phyloP scores from a whole-genome alignment of 768 basidiomycete species.

The Phlebiopsis flavidoalba region DNA sequence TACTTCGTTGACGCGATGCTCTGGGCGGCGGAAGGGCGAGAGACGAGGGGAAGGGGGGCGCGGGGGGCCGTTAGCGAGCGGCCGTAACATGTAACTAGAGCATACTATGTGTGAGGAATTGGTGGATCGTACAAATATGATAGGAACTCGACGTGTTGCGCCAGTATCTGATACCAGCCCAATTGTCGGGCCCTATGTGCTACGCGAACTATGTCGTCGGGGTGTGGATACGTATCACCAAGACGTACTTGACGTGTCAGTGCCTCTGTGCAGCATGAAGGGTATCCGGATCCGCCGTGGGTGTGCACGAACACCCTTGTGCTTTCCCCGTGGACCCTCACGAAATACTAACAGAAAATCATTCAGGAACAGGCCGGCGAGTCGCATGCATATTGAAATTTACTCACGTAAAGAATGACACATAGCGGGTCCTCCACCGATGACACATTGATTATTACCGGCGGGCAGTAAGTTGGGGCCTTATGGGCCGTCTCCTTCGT shows the following conservation, averaged over 20 bases:
- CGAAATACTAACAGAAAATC: slow-evolving; percentile 61
- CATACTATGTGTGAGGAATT: too few relatives aligned
- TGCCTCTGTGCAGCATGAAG: slow-evolving; percentile 71
- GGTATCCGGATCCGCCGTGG: slow-evolving; percentile 83
- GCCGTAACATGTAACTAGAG: too few relatives aligned
- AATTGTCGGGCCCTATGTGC: too few relatives aligned
- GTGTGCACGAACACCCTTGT: slow-evolving; percentile 95
- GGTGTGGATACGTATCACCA: slow-evolving; percentile 97
- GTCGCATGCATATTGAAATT: not conserved
- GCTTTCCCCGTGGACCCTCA: slow-evolving; percentile 93
- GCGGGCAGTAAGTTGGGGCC: slow-evolving; percentile 87
- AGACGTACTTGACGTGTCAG: slow-evolving; percentile 89
- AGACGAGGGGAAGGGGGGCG: too few relatives aligned
- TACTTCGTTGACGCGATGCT: too few relatives aligned
- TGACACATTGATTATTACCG: slow-evolving; percentile 83
- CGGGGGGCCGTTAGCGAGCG: too few relatives aligned
- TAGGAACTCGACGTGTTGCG: too few relatives aligned
- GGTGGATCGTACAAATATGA: too few relatives aligned
- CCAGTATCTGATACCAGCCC: too few relatives aligned
- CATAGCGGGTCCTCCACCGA: slow-evolving; percentile 94
- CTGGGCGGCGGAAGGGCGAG: too few relatives aligned
- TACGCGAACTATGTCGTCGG: slow-evolving; percentile 95
- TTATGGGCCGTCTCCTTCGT: slow-evolving; percentile 81
- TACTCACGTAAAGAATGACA: slow-evolving; percentile 95
- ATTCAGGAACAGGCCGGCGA: not conserved